Base-by-base conservation (phyloP, 345 rosid genomes). In the Hibiscus tridactylites region DNA sequence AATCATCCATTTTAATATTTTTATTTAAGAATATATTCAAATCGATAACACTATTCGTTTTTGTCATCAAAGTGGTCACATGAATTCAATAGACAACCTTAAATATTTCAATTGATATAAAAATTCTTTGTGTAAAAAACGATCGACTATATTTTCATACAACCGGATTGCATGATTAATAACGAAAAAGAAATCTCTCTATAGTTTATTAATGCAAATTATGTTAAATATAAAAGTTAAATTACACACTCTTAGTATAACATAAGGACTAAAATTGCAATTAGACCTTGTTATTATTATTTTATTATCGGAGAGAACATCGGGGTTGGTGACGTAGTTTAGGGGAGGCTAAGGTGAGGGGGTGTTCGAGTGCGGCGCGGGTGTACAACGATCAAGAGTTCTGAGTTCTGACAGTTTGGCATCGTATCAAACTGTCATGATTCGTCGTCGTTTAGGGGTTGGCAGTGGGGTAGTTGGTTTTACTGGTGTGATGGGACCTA, bases 241-340 rank as follows among this genome's bases (percentile, higher is more conserved):
- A 52, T 6, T n/a, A 15, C 16, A 2, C 1, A 44, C 4, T 4
- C 5, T 52, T 52, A 4, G 19, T 16, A n/a, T 53, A 17, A 1
- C 2, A 6, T 3, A 53, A 53, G 9, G 58, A 47, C 5, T 47
- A 12, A 12, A 47, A 10, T 2, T 47, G 16, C 4, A 10, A 47
- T 12, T 47, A 47, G n/a, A 47, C 52, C 13, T 3, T 47, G 2
- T 12, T 47, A 47, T 46, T 46, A 11, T 6, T 13, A 10, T 46
- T 46, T 21, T 70, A 35, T 37, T 37, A 35, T n/a, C 28, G 3
- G 57, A 52, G 21, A n/a, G 57, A 57, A 17, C 57, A 59, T 71
- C n/a, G 66, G 42, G 66, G 66, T 66, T 16, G 70, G 70, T 66
- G 39, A 26, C 57, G 70, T 67, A 67, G 42, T 15, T 49, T 49